These are phyloP conservation scores for Candida corydali DNA, from an alignment of 805 yeast genomes.

Conservation along the genomic window DNA sequence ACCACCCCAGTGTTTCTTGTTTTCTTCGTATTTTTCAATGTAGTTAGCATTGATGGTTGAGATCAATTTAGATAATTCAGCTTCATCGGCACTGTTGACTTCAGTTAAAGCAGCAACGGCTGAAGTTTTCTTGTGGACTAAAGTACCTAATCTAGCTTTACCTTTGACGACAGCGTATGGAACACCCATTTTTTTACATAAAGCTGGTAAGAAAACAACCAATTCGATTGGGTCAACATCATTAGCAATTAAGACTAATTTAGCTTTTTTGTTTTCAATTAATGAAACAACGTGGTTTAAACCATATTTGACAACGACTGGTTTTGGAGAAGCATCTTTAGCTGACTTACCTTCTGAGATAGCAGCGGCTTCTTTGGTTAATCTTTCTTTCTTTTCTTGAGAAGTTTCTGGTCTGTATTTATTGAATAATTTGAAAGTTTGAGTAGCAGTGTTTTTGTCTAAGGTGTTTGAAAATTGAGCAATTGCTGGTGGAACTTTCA, in stretches of 20 bases:
- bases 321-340: slow-evolving; percentile 95
- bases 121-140: slow-evolving; percentile 96
- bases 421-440: slow-evolving; percentile 94
- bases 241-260: slow-evolving; percentile 94
- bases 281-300: slow-evolving; percentile 97
- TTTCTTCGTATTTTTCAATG: slow-evolving; percentile 89
- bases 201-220: slow-evolving; percentile 96
- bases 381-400: slow-evolving; percentile 98
- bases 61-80: slow-evolving; percentile 88
- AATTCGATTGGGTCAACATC: slow-evolving; percentile 99
- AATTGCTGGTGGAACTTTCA: slow-evolving; percentile 98
- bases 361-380: slow-evolving; percentile 98
- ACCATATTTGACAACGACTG: slow-evolving; percentile 96
- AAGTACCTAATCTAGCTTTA: slow-evolving; percentile 49
- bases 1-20: slow-evolving; percentile 99
- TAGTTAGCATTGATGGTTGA: slow-evolving; percentile 94
- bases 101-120: slow-evolving; percentile 97
- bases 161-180: slow-evolving; percentile 56
- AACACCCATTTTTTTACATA: slow-evolving; percentile 99
- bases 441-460: slow-evolving; percentile 99
- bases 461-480: slow-evolving; percentile 94
- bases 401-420: slow-evolving; percentile 98
- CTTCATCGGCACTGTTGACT: slow-evolving; percentile 90
- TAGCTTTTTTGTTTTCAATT: slow-evolving; percentile 97
- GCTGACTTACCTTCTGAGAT: slow-evolving; percentile 97